Base-by-base conservation (phyloP, 306 rosid genomes). In the Vigna mungo region DNA sequence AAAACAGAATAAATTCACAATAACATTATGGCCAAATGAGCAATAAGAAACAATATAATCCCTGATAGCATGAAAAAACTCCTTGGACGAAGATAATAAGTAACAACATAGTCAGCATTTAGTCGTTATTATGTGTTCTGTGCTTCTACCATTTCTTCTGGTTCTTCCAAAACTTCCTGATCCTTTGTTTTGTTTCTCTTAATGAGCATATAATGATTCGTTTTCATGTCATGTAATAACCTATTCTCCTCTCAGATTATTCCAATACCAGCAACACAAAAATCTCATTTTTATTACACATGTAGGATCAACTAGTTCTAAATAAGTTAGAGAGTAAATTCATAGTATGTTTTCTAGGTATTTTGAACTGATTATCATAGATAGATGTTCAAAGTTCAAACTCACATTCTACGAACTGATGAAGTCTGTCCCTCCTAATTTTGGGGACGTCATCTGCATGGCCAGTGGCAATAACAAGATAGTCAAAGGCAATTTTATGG, bases 391-490 rank as follows among this genome's bases (percentile, higher is more conserved):
- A 44, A 44, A 12, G 65, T 79, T 61, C 44, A 76, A 78, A 47
- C 36, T 62, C 66, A 91, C 97, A 92, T 83, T 56, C 78, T 80
- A 49, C 53, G 80, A 32, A 93, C 32, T 91, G 88, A 41, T 78
- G 4, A 66, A 90, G 88, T 68, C 94, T 87, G 13, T 78, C 90
- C 4, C 36, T 20, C 75, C 85, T 88, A 4, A 34, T 76, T 85
- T 61, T 80, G 17, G 97, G 90, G 46, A 79, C 77, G 71, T 80
- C 58, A 67, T 90, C 78, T 7, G 84, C 37, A 81, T 85, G 96
- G 67, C 96, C 97, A 63, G 96, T 87, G 78, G 97, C 93, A 77
- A 93, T 81, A 16, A 87, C 88, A 4, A 91, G 89, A 72, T 82
- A 88, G 61, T 93, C 96, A 54, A 86, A 90, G 9, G 17, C 54